Evolutionary conservation across 768 basidiomycete genomes (phyloP), one percentile per base, ranked within the genome.

Genomic region (Hortiboletus flavorubellus): DNA sequence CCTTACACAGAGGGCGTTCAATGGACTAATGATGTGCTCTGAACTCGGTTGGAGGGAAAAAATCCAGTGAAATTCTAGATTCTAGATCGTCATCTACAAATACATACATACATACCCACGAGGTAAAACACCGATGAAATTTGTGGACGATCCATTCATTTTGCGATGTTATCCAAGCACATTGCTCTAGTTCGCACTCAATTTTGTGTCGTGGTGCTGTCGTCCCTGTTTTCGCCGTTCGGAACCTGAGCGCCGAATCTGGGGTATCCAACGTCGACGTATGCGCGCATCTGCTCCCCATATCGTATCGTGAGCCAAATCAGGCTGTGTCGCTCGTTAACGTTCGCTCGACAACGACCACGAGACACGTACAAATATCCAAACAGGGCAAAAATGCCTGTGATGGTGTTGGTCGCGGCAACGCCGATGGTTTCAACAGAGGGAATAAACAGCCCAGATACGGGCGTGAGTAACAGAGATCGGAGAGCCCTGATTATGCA

Each of bases 221-320:
- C 21, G 9, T 45, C 43, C 3, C 26, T 26, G 43, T 40, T 16
- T 7, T 45, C 43, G 11, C 16, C 33, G 8, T 10, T 21, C 18
- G 21, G 7, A 1, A 3, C 9, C 11, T n/a, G 62, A 21, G 34
- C 23, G 3, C 46, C 48, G 31, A 67, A 67, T 46, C 59, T 39
- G 1, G 83, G 80, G 60, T 77, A 86, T 3, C 80, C 84, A 8
- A 85, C 69, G 59, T 87, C 80, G 7, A 78, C 69, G 73, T 78
- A 82, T 1, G 76, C 78, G 40, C 86, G 75, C 73, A 88, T 77
- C 50, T 74, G 71, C 30, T 77, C 76, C 4, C 85, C 86, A 42
- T 86, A 82, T 18, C 68, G 72, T 44, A 88, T 81, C 4, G 79
- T 80, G 15, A 74, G 55, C 72, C 75, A 78, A 3, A 87, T 55